phyloP scores from a whole-genome alignment of 192 early-diverging fungal species.

The Mortierella alpina region DNA sequence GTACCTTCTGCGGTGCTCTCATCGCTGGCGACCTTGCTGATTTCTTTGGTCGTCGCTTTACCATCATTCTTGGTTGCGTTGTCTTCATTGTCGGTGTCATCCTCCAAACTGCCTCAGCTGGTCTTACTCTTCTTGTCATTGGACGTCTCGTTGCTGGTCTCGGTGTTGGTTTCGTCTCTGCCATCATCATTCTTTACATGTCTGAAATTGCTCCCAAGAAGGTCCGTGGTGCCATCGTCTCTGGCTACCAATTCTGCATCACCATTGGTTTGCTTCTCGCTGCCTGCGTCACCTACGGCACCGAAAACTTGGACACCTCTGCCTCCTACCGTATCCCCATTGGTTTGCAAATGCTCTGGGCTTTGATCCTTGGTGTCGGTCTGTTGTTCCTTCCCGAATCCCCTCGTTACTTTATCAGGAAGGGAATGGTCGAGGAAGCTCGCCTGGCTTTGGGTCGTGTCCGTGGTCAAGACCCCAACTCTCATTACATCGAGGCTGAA shows the following conservation, averaged over 20 bases:
- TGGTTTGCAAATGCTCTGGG: conserved; percentile 84
- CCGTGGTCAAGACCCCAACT: conserved; percentile 69
- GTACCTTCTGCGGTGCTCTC: conserved; percentile 80
- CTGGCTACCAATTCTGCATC: conserved; percentile 91
- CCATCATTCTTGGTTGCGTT: conserved; percentile 72
- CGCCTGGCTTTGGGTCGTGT: conserved; percentile 70
- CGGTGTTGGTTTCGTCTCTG: conserved; percentile 80
- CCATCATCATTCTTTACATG: conserved; percentile 72
- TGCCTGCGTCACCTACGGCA: conserved; percentile 68
- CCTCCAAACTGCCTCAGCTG: conserved; percentile 75
- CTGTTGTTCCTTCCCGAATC: conserved; percentile 87
- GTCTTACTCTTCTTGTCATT: conserved; percentile 72
- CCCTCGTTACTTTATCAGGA: conserved; percentile 83
- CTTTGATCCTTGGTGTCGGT: conserved; percentile 69
- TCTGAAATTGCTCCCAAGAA: conserved; percentile 86
- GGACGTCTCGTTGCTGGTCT: conserved; percentile 86
- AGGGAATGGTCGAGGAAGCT: conserved; percentile 79
- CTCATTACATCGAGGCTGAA: conserved; percentile 68
- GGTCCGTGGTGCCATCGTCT: conserved; percentile 87
- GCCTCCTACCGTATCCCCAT: conserved; percentile 84
- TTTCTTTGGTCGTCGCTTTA: conserved; percentile 70
- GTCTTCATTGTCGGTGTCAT: conserved; percentile 79
- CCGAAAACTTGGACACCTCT: conserved; percentile 47
- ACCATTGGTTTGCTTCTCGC: conserved; percentile 77
- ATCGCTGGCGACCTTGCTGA: conserved; percentile 64